These are phyloP conservation scores for Chlorella ohadii DNA, from an alignment of 139 green algal species.

Conservation along the genomic window DNA sequence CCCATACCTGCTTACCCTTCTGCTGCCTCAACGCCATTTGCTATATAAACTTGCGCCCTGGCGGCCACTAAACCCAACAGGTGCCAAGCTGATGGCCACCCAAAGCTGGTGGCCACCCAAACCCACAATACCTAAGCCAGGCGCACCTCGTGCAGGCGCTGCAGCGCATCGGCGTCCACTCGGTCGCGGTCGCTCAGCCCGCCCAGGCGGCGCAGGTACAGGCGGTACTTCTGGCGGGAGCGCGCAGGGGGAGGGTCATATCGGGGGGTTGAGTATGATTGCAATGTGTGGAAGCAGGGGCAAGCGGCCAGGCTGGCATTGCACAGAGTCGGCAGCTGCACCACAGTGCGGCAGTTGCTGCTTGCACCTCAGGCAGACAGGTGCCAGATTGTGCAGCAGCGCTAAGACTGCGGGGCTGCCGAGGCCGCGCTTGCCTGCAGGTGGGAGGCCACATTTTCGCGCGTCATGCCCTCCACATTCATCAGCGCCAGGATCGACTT, in stretches of 20 bases:
- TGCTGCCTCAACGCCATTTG: no score
- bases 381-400: background rate
- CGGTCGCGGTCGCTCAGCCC: slow-evolving; percentile 38
- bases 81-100: no score
- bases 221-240: slow-evolving; percentile 84
- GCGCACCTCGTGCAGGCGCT: slow-evolving; percentile 43
- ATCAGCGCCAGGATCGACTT: slow-evolving; percentile 83
- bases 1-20: no score
- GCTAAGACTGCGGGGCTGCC: background rate
- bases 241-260: background rate
- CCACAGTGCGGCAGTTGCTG: no score
- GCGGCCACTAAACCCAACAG: no score
- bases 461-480: slow-evolving; percentile 94
- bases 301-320: no score
- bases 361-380: background rate
- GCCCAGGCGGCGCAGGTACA: slow-evolving; percentile 74
- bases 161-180: slow-evolving; percentile 32
- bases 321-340: no score
- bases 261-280: no score
- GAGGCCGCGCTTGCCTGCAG: slow-evolving; percentile 54
- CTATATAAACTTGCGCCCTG: no score
- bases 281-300: no score
- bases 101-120: no score
- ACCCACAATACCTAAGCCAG: no score
- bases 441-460: slow-evolving; percentile 92